A percentile compares a stretch with the other conserved stretches of the same genome.
phyloP scores from a whole-genome alignment of 169 alveolate genomes.

The Fabrea salina region DNA sequence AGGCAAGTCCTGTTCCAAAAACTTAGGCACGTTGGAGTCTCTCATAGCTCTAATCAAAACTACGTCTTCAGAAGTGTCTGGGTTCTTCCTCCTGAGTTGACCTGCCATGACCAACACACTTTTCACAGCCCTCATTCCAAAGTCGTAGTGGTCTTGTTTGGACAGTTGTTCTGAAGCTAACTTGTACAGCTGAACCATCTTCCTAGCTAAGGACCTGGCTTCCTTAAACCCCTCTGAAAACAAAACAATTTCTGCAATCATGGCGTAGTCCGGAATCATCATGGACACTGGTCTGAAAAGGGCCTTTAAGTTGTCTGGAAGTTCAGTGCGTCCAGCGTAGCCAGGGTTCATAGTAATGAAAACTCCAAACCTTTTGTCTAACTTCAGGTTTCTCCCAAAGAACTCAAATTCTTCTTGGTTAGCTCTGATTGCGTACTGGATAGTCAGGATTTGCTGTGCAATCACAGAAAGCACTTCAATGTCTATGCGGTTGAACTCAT shows the following conservation, averaged over 20 bases:
- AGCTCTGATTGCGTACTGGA: conserved; percentile 77
- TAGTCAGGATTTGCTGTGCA: conserved; percentile 84
- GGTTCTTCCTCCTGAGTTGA: conserved; percentile 73
- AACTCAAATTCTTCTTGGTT: conserved; percentile 76
- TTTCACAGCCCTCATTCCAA: conserved; percentile 89
- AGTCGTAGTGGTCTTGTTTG: conserved; percentile 85
- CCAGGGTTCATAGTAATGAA: conserved; percentile 89
- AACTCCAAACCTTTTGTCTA: conserved; percentile 83
- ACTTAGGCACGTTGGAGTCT: conserved; percentile 87
- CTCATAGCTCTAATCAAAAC: conserved; percentile 88
- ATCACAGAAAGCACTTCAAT: conserved; percentile 85
- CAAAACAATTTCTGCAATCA: conserved; percentile 87
- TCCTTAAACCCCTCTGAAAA: conserved; percentile 88
- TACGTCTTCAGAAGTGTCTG: conserved; percentile 73
- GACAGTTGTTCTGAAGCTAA: conserved; percentile 82
- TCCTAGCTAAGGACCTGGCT: conserved; percentile 82
- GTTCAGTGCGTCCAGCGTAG: conserved; percentile 88
- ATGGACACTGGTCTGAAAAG: conserved; percentile 85
- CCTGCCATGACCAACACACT: conserved; percentile 89
- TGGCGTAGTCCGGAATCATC: conserved; percentile 89
- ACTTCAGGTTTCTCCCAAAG: conserved; percentile 76
- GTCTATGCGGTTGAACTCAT: conserved; percentile 84
- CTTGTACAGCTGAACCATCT: conserved; percentile 84
- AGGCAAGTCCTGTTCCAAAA: conserved; percentile 83
- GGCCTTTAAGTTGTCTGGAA: conserved; percentile 83